Evolutionary conservation across 257 asterid genomes (phyloP).

Genomic region (Primulina tabacum): DNA sequence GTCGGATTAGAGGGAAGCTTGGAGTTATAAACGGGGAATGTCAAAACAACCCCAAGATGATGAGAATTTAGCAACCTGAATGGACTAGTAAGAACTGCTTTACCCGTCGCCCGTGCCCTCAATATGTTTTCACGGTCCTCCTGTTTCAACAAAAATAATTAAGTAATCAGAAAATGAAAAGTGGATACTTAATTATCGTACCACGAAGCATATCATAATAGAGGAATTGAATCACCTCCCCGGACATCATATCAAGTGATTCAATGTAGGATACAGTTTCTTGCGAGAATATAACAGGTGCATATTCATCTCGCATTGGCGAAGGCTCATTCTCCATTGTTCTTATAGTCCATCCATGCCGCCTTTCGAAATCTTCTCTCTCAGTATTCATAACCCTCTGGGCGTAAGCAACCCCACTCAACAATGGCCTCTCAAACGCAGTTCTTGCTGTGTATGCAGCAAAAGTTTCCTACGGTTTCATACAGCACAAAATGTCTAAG

Average conservation of each 20-base stretch:
- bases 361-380: slow-evolving; percentile 74
- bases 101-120: slow-evolving; percentile 88
- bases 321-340: slow-evolving; percentile 87
- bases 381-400: slow-evolving; percentile 66
- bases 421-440: slow-evolving; percentile 87
- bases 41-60: slow-evolving; percentile 90
- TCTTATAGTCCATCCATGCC: slow-evolving; percentile 79
- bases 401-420: slow-evolving; percentile 94
- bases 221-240: slow-evolving; percentile 55
- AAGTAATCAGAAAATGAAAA: slow-evolving; percentile 18
- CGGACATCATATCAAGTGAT: slow-evolving; percentile 96
- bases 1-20: slow-evolving; percentile 65
- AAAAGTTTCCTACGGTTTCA: slow-evolving; percentile 65
- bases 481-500: background rate
- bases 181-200: background rate
- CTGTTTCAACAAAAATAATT: slow-evolving; percentile 37
- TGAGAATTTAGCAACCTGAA: slow-evolving; percentile 73
- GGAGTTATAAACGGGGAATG: slow-evolving; percentile 81
- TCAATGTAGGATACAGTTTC: slow-evolving; percentile 85
- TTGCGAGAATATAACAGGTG: slow-evolving; percentile 86
- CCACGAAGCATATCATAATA: background rate
- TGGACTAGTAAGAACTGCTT: slow-evolving; percentile 92
- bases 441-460: slow-evolving; percentile 90
- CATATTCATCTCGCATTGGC: slow-evolving; percentile 78
- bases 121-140: slow-evolving; percentile 92